Evolutionary conservation across 2,329 filamentous ascomycete species (phyloP).

Genomic region (Colletotrichum tropicale): DNA sequence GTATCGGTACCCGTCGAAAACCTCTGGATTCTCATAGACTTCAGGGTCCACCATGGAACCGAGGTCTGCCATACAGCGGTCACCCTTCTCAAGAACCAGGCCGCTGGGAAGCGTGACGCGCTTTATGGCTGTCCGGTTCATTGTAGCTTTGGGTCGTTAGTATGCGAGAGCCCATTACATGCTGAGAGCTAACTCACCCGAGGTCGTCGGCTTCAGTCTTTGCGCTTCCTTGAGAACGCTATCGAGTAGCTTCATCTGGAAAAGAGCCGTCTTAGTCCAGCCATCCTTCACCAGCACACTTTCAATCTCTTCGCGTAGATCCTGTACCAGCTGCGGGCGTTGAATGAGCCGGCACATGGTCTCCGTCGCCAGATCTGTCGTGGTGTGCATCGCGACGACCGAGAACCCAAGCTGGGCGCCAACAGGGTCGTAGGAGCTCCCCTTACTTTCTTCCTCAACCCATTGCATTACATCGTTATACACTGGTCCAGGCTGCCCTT

Average conservation of each 20-base stretch:
- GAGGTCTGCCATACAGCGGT: background rate
- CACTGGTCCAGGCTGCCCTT: background rate
- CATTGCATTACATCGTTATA: background rate
- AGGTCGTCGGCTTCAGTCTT: background rate
- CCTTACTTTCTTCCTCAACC: background rate
- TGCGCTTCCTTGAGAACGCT: background rate
- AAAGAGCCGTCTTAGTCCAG: background rate
- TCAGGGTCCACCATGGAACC: background rate
- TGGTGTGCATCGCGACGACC: background rate
- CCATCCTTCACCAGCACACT: background rate
- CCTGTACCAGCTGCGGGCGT: background rate
- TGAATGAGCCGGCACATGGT: background rate
- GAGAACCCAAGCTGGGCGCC: background rate
- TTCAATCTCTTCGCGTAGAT: background rate
- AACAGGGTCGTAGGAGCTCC: background rate
- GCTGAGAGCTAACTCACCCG: background rate
- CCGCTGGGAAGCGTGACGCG: background rate
- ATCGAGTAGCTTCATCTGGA: background rate
- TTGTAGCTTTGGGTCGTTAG: background rate
- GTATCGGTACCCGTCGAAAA: background rate
- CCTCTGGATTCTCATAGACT: background rate
- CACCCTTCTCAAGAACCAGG: background rate
- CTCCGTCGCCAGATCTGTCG: background rate
- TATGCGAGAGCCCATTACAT: rapidly evolving
- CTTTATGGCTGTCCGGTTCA: background rate